Evolutionary conservation across 306 rosid species (phyloP).

Genomic region (Glycine tomentella): DNA sequence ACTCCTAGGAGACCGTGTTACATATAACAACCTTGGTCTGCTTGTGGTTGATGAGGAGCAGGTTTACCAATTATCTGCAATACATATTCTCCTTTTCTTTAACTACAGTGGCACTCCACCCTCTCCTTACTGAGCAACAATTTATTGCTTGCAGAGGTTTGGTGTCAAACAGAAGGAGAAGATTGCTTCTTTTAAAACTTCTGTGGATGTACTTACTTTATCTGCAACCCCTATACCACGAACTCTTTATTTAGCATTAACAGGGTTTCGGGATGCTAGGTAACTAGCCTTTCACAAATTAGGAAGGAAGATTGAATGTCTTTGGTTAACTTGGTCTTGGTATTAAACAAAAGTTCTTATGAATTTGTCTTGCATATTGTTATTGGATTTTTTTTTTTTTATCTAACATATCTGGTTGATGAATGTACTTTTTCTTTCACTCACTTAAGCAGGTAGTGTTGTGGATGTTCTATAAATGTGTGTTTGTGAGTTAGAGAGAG

Average conservation of each 20-base stretch:
- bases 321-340: slow-evolving; percentile 14
- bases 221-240: slow-evolving; percentile 98
- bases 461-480: neutral
- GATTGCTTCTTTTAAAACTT: slow-evolving; percentile 93
- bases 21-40: slow-evolving; percentile 85
- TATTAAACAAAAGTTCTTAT: neutral
- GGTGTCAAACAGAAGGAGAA: slow-evolving; percentile 98
- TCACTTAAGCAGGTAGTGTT: neutral
- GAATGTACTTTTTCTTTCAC: neutral
- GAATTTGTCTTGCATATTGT: slow-evolving; percentile 21
- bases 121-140: slow-evolving; percentile 22
- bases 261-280: slow-evolving; percentile 99
- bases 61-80: slow-evolving; percentile 59
- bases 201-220: slow-evolving; percentile 90
- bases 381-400: neutral
- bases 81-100: slow-evolving; percentile 41
- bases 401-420: slow-evolving; percentile 35
- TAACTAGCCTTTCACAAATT: slow-evolving; percentile 52
- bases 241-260: slow-evolving; percentile 94
- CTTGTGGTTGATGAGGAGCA: slow-evolving; percentile 98
- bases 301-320: slow-evolving; percentile 8
- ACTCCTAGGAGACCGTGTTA: slow-evolving; percentile 94
- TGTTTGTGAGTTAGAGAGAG: neutral
- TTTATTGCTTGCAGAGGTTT: slow-evolving; percentile 75
- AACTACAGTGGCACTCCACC: slow-evolving; percentile 27